A percentile compares a stretch with the other conserved stretches of the same genome.
These are phyloP conservation scores for Beta vulgaris DNA, from an alignment of 148 eudicot species.

Conservation along the genomic window DNA sequence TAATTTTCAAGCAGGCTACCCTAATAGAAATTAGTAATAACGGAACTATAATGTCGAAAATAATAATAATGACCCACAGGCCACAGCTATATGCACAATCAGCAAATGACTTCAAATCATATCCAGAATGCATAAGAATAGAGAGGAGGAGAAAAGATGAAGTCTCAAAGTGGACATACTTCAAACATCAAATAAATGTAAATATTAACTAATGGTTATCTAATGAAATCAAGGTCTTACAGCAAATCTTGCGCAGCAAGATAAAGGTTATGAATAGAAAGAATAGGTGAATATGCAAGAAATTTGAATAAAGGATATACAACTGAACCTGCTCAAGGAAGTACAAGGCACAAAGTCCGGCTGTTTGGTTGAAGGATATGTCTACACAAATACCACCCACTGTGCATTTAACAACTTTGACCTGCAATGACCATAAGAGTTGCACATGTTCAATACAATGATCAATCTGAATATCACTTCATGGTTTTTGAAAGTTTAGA, in stretches of 20 bases:
- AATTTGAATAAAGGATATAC: not conserved
- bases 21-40: not conserved
- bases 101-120: not conserved
- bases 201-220: not conserved
- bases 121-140: not conserved
- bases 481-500: not conserved
- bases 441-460: not conserved
- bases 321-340: constrained; percentile 47
- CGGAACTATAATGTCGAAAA: not conserved
- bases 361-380: constrained; percentile 53
- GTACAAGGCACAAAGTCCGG: constrained; percentile 41
- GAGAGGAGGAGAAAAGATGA: not conserved
- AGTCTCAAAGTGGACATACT: not conserved
- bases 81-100: not conserved
- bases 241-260: not conserved
- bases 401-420: constrained; percentile 45
- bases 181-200: not conserved
- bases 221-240: not conserved
- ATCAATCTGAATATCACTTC: not conserved
- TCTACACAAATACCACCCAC: constrained; percentile 45
- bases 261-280: not conserved
- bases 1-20: not conserved
- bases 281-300: not conserved
- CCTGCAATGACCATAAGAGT: constrained; percentile 32
- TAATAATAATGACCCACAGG: no score